Evolutionary conservation across 331 rosid species (phyloP).

Genomic region (Acacia concinna): DNA sequence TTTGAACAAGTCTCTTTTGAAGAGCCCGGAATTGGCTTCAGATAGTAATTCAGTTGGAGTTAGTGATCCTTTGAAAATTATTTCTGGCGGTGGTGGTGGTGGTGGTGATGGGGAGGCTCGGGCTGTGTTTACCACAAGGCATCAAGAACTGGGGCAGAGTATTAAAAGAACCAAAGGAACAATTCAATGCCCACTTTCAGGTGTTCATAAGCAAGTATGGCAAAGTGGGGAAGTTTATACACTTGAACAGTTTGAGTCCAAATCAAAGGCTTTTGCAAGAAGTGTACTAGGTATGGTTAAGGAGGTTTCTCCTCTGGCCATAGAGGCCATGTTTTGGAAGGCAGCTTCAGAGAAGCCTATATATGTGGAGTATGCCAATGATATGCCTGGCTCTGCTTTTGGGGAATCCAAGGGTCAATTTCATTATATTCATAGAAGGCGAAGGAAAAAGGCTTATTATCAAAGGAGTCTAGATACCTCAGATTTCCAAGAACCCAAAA

Average conservation of each 20-base stretch:
- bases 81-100: constrained; percentile 46
- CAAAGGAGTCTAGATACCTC: constrained; percentile 56
- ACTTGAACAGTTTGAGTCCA: constrained; percentile 90
- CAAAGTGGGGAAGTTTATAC: constrained; percentile 94
- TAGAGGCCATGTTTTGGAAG: constrained; percentile 97
- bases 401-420: constrained; percentile 78
- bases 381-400: constrained; percentile 95
- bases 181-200: constrained; percentile 46
- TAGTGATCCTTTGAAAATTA: constrained; percentile 37
- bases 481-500: constrained; percentile 47
- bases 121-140: constrained; percentile 94
- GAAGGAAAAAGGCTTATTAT: constrained; percentile 75
- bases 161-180: constrained; percentile 62
- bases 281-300: constrained; percentile 57
- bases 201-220: constrained; percentile 94
- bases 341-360: constrained; percentile 88
- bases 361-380: constrained; percentile 93
- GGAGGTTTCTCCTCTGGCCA: constrained; percentile 77
- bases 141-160: constrained; percentile 87
- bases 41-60: constrained; percentile 36
- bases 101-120: constrained; percentile 53
- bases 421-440: constrained; percentile 58
- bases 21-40: constrained; percentile 62
- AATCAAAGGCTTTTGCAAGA: constrained; percentile 70
- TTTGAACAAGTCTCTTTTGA: constrained; percentile 80